phyloP scores from a whole-genome alignment of 305 asterid genomes.

The Solanum hybrid region DNA sequence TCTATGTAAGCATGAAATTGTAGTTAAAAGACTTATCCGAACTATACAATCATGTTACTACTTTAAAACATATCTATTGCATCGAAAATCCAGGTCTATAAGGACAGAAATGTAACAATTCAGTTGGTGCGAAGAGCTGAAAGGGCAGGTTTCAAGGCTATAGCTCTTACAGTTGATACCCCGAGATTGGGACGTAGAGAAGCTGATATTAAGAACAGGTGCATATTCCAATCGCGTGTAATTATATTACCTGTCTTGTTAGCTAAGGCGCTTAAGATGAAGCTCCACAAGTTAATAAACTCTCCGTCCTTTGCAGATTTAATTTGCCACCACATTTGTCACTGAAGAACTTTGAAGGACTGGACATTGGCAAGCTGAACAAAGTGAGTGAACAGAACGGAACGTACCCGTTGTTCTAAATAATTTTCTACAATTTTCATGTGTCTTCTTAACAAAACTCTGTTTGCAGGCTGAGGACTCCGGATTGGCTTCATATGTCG shows the following conservation, averaged over 20 bases:
- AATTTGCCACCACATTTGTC: conserved; percentile 19
- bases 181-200: conserved; percentile 21
- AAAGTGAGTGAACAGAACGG: conserved; percentile 3
- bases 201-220: conserved; percentile 26
- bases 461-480: conserved; percentile 17
- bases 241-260: background rate
- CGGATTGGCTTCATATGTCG: conserved; percentile 23
- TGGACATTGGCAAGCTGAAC: conserved; percentile 17
- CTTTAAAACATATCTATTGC: background rate
- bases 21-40: background rate
- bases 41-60: background rate
- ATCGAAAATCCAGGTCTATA: conserved; percentile 10
- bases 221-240: background rate
- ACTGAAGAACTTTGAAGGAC: conserved; percentile 21
- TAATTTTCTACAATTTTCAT: background rate
- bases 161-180: conserved; percentile 22
- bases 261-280: background rate
- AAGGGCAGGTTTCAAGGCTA: conserved; percentile 24
- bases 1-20: conserved; percentile 5
- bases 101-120: conserved; percentile 19
- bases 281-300: background rate
- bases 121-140: conserved; percentile 24
- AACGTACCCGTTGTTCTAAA: background rate
- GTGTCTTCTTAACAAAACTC: background rate
- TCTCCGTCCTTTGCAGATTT: conserved; percentile 7